Evolutionary conservation across 2,329 filamentous ascomycete species (phyloP).

Genomic region (Cordyceps javanica): DNA sequence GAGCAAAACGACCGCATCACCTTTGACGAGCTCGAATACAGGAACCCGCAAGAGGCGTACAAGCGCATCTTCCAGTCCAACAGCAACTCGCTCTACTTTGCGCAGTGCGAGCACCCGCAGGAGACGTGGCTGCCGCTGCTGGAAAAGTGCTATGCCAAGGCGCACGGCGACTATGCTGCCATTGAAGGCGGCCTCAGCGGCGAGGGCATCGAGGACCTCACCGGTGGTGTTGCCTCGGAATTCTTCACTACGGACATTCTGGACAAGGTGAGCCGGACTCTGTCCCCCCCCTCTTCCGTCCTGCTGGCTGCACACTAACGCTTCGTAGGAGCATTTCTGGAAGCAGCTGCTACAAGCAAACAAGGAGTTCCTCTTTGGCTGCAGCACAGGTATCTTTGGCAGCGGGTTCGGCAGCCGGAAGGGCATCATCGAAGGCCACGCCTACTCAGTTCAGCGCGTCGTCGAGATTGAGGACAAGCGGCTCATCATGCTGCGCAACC

Average conservation of each 20-base stretch:
- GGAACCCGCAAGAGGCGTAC: conserved; percentile 53
- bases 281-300: neutral
- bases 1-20: conserved; percentile 40
- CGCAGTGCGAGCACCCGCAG: conserved; percentile 65
- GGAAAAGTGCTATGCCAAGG: conserved; percentile 77
- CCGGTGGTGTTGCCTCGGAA: conserved; percentile 61
- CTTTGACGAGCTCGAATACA: conserved; percentile 38
- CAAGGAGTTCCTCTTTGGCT: conserved; percentile 66
- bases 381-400: conserved; percentile 42
- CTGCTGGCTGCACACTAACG: neutral
- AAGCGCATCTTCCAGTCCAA: conserved; percentile 67
- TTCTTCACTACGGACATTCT: conserved; percentile 62
- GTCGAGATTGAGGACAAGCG: conserved; percentile 52
- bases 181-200: conserved; percentile 66
- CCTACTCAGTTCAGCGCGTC: conserved; percentile 56
- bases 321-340: conserved; percentile 55
- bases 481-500: conserved; percentile 63
- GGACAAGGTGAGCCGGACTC: conserved; percentile 62
- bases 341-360: conserved; percentile 71
- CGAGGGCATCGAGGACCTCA: conserved; percentile 54
- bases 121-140: conserved; percentile 76
- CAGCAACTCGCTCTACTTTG: conserved; percentile 69
- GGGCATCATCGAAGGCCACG: conserved; percentile 53
- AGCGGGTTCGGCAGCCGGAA: conserved; percentile 42
- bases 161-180: conserved; percentile 70